Evolutionary conservation across 345 rosid species (phyloP).

Genomic region (Rhodomyrtus tomentosa): DNA sequence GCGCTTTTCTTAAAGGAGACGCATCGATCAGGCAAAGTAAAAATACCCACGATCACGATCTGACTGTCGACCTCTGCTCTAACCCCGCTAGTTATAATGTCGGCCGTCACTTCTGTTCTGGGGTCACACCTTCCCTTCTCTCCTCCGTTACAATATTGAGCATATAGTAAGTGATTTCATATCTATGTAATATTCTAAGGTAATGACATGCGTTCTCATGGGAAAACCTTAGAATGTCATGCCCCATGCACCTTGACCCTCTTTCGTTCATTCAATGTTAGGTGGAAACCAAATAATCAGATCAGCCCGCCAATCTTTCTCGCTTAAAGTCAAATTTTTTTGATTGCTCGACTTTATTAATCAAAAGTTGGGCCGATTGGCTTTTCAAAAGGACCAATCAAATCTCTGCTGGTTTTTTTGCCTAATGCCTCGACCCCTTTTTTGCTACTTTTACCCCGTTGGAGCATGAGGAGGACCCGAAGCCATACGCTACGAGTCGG

Average conservation of each 20-base stretch:
- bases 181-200: neutral
- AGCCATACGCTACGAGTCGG: neutral
- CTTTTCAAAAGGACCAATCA: neutral
- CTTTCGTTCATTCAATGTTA: neutral
- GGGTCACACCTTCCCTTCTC: neutral
- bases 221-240: neutral
- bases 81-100: neutral
- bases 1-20: neutral
- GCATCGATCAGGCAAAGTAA: accelerated
- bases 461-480: neutral
- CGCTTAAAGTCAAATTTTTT: neutral
- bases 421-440: neutral
- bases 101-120: neutral
- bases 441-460: neutral
- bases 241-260: neutral
- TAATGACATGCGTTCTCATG: neutral
- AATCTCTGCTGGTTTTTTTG: neutral
- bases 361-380: neutral
- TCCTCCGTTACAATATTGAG: neutral
- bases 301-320: neutral
- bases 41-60: accelerated
- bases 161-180: neutral
- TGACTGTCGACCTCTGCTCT: accelerated
- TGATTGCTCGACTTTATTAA: neutral
- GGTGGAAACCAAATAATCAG: neutral